Conservation (phyloP, 345 rosid species). For the Sapria himalayana region DNA sequence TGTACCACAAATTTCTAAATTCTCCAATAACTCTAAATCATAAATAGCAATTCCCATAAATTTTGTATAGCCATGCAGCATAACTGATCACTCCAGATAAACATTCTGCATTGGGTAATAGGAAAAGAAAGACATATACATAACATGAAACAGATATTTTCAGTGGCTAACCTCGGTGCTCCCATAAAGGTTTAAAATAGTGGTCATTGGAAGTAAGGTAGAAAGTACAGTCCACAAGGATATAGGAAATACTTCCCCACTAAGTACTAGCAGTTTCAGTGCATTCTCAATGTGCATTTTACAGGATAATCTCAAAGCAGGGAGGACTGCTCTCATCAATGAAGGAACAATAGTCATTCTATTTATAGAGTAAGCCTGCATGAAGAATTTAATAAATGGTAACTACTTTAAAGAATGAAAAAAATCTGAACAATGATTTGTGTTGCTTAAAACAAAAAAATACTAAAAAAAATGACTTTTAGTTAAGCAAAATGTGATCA, state of each 20-base stretch:
- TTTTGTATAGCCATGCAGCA: too few relatives aligned
- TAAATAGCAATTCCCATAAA: too few relatives aligned
- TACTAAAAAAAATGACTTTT: too few relatives aligned
- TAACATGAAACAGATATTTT: constrained; percentile 6
- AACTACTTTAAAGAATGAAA: too few relatives aligned
- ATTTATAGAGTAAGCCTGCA: constrained; percentile 57
- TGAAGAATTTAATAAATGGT: constrained; percentile 1
- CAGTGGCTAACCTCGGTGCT: constrained; percentile 65
- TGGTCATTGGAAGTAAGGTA: constrained; percentile 36
- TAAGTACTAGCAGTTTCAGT: constrained; percentile 53
- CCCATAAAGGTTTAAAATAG: constrained; percentile 74
- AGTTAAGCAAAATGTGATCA: too few relatives aligned
- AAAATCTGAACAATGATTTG: too few relatives aligned
- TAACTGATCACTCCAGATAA: too few relatives aligned
- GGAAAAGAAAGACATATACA: not conserved
- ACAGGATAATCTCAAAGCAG: constrained; percentile 34
- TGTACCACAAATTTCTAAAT: too few relatives aligned
- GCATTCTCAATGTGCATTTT: constrained; percentile 20
- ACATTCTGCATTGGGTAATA: not conserved
- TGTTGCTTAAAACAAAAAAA: too few relatives aligned
- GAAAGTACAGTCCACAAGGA: constrained; percentile 61
- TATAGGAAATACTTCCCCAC: constrained; percentile 71
- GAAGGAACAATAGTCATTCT: constrained; percentile 74
- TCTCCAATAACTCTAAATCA: too few relatives aligned
- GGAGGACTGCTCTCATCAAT: constrained; percentile 49